phyloP scores from a whole-genome alignment of 2,329 filamentous ascomycete genomes.

The Pseudogymnoascus verrucosus region DNA sequence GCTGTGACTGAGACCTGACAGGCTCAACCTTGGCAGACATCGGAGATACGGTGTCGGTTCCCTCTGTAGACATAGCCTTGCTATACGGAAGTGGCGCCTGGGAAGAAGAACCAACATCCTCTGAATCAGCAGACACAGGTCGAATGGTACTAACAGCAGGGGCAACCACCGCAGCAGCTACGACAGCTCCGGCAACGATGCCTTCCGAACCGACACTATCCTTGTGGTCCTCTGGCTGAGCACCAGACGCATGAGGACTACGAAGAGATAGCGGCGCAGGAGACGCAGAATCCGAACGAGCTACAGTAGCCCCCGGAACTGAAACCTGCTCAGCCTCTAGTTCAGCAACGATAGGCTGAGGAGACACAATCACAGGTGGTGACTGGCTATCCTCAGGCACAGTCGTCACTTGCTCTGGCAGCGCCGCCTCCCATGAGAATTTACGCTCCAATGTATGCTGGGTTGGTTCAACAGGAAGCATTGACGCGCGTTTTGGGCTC shows the following conservation, averaged over 20 bases:
- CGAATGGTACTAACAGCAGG: background rate
- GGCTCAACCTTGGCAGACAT: background rate
- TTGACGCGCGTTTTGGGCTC: slow-evolving; percentile 9
- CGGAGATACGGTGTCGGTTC: background rate
- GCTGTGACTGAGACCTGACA: background rate
- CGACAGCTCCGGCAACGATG: background rate
- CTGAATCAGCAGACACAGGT: background rate
- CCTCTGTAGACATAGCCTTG: background rate
- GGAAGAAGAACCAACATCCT: background rate
- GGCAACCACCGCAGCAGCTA: background rate
- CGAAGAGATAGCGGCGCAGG: background rate
- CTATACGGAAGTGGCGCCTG: background rate
- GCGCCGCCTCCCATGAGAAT: slow-evolving; percentile 38
- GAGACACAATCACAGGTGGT: background rate
- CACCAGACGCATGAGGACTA: background rate
- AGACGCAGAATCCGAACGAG: background rate
- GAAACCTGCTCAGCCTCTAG: background rate
- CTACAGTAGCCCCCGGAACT: background rate
- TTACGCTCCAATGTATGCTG: slow-evolving; percentile 19
- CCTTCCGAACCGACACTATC: background rate
- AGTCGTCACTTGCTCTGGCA: slow-evolving; percentile 16
- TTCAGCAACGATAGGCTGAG: background rate
- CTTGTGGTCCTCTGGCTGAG: background rate
- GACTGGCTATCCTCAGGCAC: background rate
- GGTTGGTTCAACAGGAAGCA: slow-evolving; percentile 10